Evolutionary conservation across 1,284 basidiomycete genomes (phyloP), one percentile per base, ranked within the genome.

Genomic region (Apiotrichum domesticum): DNA sequence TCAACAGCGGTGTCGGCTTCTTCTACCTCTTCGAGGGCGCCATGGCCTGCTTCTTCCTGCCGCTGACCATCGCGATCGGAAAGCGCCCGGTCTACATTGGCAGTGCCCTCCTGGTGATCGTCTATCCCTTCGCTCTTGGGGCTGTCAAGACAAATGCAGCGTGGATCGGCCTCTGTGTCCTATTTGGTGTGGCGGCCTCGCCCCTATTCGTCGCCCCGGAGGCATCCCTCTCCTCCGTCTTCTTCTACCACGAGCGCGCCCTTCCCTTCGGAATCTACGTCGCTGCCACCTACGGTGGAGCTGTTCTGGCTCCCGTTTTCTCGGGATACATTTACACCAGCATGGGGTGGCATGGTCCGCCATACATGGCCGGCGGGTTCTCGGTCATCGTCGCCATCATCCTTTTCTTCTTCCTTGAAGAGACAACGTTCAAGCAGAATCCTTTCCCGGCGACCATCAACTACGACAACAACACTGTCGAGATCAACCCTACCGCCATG

Each of bases 171-270:
- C 57, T 55, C 45, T 57, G 60, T 5, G 46, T 54, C 14, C 56
- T 55, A 9, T 52, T 63, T 43, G 65, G 68, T 6, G 48, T 68
- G n/a, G 54, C 60, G 6, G 43, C 52, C 3, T 59, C 59, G 33
- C 67, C 67, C 3, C 59, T 62, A 4, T 67, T 67, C 29, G 59
- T 64, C 1, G 45, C 62, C 29, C 61, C 63, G 3, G 67, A 69
- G 40, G 59, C 63, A 3, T 61, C 61, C 3, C 61, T 69, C n/a
- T 33, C 49, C 32, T 29, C n/a, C 32, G 15, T 50, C 6, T 65
- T 63, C 56, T 69, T 69, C 51, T 54, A 63, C 46, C 67, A 69
- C 44, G 67, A 69, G 54, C 57, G 67, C 14, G 60, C 58, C 5
- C 58, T 61, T 11, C 61, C 60, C 1, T 53, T 69, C 11, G 64